Percentiles rank a stretch among this genome's conserved stretches.
Evolutionary conservation across 2,329 filamentous ascomycete genomes (phyloP).

Genomic region (Pseudogymnoascus pannorum): DNA sequence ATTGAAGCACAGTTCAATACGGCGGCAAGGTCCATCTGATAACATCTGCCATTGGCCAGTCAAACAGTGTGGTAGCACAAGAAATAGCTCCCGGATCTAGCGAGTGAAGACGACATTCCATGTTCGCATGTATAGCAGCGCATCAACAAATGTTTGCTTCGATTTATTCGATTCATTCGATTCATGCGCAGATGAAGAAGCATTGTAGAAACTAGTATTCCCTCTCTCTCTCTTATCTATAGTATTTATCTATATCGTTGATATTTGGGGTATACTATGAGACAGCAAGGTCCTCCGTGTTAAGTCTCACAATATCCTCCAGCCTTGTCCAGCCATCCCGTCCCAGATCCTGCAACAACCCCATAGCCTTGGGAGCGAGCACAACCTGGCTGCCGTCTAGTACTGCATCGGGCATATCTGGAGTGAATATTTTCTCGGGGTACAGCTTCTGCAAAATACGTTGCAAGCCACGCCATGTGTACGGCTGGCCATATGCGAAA

Average conservation of each 20-base stretch:
- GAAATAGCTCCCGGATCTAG: background rate
- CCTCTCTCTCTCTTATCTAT: background rate
- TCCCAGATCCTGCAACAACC: background rate
- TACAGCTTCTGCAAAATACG: conserved; percentile 15
- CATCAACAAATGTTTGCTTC: background rate
- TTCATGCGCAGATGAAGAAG: background rate
- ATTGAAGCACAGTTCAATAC: background rate
- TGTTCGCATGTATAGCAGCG: background rate
- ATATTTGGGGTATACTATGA: background rate
- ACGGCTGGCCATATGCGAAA: conserved; percentile 2
- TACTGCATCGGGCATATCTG: conserved; percentile 9
- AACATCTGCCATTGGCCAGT: background rate
- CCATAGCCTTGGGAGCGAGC: background rate
- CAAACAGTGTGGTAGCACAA: background rate
- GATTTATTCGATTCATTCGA: background rate
- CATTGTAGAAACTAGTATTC: background rate
- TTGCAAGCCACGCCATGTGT: conserved; percentile 20
- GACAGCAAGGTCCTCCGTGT: background rate
- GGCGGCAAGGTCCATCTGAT: background rate
- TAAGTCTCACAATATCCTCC: conserved; percentile 6
- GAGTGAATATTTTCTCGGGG: conserved; percentile 15
- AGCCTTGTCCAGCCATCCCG: background rate
- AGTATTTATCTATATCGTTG: too few species aligned
- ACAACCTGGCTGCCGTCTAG: background rate
- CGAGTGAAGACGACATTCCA: background rate